Evolutionary conservation across 2,329 filamentous ascomycete genomes (phyloP).

Genomic region (Rhinocladiella mackenziei): DNA sequence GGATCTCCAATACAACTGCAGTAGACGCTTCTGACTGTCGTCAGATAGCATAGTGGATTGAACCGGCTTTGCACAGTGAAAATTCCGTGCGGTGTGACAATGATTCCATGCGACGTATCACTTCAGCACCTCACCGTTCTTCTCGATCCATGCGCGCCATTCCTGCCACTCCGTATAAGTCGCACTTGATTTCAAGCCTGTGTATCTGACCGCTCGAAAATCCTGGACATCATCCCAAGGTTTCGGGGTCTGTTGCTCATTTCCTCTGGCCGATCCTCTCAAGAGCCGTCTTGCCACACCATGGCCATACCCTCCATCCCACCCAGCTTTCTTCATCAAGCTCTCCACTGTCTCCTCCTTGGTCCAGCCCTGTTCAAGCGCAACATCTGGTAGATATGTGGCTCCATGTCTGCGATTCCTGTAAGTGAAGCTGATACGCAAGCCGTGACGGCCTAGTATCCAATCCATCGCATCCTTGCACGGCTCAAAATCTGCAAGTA

Average conservation of each 20-base stretch:
- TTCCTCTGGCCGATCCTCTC: conserved; percentile 36
- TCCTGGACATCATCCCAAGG: conserved; percentile 70
- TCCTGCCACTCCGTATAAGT: conserved; percentile 69
- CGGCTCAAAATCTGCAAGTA: conserved; percentile 81
- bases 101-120: conserved; percentile 1
- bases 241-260: conserved; percentile 18
- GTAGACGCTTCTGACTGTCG: too few species aligned
- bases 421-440: conserved; percentile 79
- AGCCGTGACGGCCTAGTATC: conserved; percentile 78
- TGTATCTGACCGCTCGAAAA: conserved; percentile 76
- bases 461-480: conserved; percentile 73
- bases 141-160: conserved; percentile 71
- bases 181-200: conserved; percentile 72
- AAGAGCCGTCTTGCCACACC: conserved; percentile 38
- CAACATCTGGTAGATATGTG: conserved; percentile 90
- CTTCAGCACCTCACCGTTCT: conserved; percentile 23
- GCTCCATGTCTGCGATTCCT: conserved; percentile 64
- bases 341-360: conserved; percentile 88
- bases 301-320: conserved; percentile 57
- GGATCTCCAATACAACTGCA: too few species aligned
- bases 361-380: conserved; percentile 87
- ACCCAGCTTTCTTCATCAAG: conserved; percentile 91
- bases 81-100: not conserved
- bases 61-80: too few species aligned
- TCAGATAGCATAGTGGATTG: too few species aligned